Evolutionary conservation across 2,329 filamentous ascomycete genomes (phyloP).

Genomic region (Penicillium vulpinum): DNA sequence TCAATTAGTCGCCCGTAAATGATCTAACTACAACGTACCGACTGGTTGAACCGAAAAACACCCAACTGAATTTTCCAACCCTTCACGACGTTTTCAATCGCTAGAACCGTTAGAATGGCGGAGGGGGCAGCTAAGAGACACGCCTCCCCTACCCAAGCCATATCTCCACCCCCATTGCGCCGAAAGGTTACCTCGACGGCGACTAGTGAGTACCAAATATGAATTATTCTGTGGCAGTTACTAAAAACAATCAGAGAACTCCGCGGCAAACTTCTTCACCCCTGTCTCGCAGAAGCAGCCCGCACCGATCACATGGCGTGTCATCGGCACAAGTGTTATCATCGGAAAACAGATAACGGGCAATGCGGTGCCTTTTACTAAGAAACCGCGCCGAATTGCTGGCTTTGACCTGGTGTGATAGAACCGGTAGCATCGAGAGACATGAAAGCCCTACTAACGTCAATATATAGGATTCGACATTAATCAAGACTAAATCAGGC

Average conservation of each 20-base stretch:
- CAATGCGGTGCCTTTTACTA: conserved; percentile 10
- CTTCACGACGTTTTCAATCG: conserved; percentile 17
- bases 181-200: conserved; percentile 56
- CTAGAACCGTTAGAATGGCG: conserved; percentile 26
- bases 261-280: conserved; percentile 83
- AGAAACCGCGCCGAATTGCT: conserved; percentile 39
- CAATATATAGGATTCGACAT: conserved; percentile 70
- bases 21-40: no score
- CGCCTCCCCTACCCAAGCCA: conserved; percentile 39
- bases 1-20: no score
- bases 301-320: conserved; percentile 69
- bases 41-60: no score
- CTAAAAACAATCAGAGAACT: conserved; percentile 38
- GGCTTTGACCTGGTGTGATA: conserved; percentile 49
- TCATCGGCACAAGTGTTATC: conserved; percentile 68
- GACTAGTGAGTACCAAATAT: conserved; percentile 48
- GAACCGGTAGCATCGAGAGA: background rate
- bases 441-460: background rate
- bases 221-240: no score
- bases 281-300: conserved; percentile 81
- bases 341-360: conserved; percentile 67
- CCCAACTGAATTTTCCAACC: background rate
- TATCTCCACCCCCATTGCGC: conserved; percentile 61
- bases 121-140: conserved; percentile 37
- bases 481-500: conserved; percentile 77